Conservation (phyloP, 2,329 filamentous ascomycete species). For the Zalaria obscura region DNA sequence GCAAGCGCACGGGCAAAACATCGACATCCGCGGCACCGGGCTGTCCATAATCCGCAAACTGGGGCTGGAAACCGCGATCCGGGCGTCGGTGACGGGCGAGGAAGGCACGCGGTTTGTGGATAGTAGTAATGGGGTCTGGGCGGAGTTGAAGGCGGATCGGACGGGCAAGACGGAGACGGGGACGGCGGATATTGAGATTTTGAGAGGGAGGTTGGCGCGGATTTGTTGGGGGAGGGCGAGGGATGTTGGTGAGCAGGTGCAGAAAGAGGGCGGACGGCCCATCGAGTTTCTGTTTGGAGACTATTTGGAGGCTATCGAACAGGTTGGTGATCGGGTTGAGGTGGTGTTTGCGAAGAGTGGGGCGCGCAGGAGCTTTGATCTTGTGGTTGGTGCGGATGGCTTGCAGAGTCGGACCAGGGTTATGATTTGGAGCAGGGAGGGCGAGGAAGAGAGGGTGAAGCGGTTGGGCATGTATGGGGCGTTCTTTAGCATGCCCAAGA, state of each 20-base stretch:
- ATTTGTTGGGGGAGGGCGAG: constrained; percentile 8
- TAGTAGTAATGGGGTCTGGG: constrained; percentile 7
- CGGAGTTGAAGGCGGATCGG: neutral
- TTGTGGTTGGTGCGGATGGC: constrained; percentile 20
- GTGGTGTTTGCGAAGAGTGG: constrained; percentile 14
- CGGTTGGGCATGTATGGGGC: constrained; percentile 14
- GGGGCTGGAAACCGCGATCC: constrained; percentile 23
- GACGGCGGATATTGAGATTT: constrained; percentile 39
- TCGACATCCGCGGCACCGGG: constrained; percentile 30
- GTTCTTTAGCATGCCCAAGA: constrained; percentile 16
- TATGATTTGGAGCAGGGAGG: constrained; percentile 12
- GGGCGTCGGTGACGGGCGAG: constrained; percentile 22
- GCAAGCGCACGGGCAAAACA: constrained; percentile 27
- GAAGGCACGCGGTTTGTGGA: constrained; percentile 26
- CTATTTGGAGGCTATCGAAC: constrained; percentile 9
- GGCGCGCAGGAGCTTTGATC: constrained; percentile 9
- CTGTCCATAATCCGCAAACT: constrained; percentile 27
- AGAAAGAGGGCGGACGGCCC: constrained; percentile 10
- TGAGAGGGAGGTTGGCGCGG: constrained; percentile 36
- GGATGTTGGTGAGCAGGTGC: constrained; percentile 9
- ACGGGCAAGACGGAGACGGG: constrained; percentile 10
- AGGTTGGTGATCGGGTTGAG: constrained; percentile 12
- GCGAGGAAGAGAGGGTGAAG: constrained; percentile 8
- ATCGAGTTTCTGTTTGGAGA: constrained; percentile 17
- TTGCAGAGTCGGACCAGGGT: constrained; percentile 14